Conservation (phyloP, 2,329 filamentous ascomycete genomes). For the Furcasterigmium furcatum region DNA sequence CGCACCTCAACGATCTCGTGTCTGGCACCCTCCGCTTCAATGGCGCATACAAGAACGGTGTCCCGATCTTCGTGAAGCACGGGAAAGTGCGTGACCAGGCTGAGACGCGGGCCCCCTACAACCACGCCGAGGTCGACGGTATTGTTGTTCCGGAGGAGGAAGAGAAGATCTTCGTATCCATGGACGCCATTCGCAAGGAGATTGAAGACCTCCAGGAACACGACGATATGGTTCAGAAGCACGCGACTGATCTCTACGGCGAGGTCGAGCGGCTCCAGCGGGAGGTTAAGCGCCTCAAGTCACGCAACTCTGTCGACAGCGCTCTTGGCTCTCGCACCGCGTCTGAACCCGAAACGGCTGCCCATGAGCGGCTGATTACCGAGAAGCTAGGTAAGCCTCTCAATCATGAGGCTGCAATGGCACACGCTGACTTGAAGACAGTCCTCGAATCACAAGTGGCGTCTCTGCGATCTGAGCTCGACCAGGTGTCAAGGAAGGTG, state of each 20-base stretch:
- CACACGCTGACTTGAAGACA: conserved; percentile 16
- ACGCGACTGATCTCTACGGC: conserved; percentile 49
- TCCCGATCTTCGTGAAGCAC: conserved; percentile 53
- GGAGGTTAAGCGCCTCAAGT: conserved; percentile 41
- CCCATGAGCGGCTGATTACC: conserved; percentile 37
- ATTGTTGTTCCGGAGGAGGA: conserved; percentile 50
- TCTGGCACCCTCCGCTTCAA: conserved; percentile 51
- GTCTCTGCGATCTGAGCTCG: conserved; percentile 57
- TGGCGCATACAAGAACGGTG: conserved; percentile 47
- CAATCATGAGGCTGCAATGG: too few species aligned
- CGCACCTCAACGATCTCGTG: conserved; percentile 54
- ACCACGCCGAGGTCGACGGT: conserved; percentile 47
- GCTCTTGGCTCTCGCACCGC: conserved; percentile 27
- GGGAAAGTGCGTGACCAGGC: conserved; percentile 45
- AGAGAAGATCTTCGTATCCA: conserved; percentile 55
- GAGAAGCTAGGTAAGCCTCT: conserved; percentile 55
- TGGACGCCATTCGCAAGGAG: conserved; percentile 60
- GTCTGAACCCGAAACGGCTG: conserved; percentile 38
- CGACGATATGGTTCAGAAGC: conserved; percentile 51
- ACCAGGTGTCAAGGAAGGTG: conserved; percentile 59
- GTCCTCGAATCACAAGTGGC: conserved; percentile 58
- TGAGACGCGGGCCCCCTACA: conserved; percentile 25
- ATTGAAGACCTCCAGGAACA: conserved; percentile 53
- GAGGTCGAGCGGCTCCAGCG: conserved; percentile 48
- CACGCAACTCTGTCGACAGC: conserved; percentile 35